phyloP scores from a whole-genome alignment of 1,139 yeast genomes.

The Debaryomyces udenii region DNA sequence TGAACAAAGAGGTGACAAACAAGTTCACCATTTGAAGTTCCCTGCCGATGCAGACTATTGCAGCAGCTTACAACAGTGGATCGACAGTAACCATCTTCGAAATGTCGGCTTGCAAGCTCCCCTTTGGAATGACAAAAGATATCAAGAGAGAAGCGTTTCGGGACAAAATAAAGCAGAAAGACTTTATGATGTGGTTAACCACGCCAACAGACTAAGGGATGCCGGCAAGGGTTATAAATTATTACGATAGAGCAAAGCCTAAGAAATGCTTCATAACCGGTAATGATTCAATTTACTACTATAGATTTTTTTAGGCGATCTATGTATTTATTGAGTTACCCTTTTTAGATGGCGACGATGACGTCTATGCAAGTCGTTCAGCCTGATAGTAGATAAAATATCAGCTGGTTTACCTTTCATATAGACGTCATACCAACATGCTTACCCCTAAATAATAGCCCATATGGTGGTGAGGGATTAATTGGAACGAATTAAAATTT shows the following conservation, averaged over 20 bases:
- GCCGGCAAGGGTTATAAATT: slow-evolving; percentile 20
- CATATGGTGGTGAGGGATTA: slow-evolving; percentile 4
- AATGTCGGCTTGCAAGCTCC: slow-evolving; percentile 29
- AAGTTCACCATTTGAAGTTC: slow-evolving; percentile 31
- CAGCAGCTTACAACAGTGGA: slow-evolving; percentile 24
- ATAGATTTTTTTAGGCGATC: no score
- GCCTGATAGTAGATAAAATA: no score
- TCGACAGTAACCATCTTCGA: slow-evolving; percentile 20
- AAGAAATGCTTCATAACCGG: no score
- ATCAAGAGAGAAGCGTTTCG: slow-evolving; percentile 21
- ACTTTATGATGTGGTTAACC: slow-evolving; percentile 20
- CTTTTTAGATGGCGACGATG: no score
- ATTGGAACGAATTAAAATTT: neutral
- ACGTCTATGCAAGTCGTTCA: no score
- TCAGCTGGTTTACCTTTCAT: no score
- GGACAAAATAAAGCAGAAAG: slow-evolving; percentile 25
- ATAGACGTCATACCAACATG: neutral
- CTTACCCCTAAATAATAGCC: neutral
- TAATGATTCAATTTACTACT: no score
- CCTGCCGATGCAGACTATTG: slow-evolving; percentile 38
- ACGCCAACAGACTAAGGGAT: slow-evolving; percentile 23
- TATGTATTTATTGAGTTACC: no score
- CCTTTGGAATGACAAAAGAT: slow-evolving; percentile 27
- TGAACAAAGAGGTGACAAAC: slow-evolving; percentile 21
- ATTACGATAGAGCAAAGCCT: slow-evolving; percentile 7